phyloP scores from a whole-genome alignment of 2,329 filamentous ascomycete genomes.

The Trichophyton verrucosum region DNA sequence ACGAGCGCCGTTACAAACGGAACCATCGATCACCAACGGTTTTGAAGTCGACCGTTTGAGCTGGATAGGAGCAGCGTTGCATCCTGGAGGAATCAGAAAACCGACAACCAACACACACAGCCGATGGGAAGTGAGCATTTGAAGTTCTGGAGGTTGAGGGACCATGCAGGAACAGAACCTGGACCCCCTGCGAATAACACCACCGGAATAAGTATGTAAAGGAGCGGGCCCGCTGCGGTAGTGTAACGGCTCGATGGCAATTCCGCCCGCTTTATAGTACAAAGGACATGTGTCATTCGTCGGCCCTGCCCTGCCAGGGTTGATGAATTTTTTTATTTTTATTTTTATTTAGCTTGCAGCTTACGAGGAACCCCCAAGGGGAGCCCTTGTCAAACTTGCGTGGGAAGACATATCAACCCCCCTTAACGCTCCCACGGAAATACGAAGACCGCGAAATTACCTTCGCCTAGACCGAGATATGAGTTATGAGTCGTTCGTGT shows the following conservation, averaged over 20 bases:
- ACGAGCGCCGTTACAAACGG: not conserved
- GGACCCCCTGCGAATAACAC: not conserved
- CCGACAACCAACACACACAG: not conserved
- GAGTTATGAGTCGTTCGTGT: not conserved
- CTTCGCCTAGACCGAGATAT: not conserved
- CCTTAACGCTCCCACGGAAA: not conserved
- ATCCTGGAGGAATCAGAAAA: not conserved
- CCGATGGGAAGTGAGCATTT: not conserved
- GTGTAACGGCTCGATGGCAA: constrained; percentile 4
- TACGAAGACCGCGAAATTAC: not conserved
- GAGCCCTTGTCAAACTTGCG: not conserved
- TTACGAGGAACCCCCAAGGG: not conserved
- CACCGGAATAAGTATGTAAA: not conserved
- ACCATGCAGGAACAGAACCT: not conserved
- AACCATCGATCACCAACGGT: not conserved
- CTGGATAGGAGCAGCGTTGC: not conserved
- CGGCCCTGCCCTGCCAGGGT: not conserved
- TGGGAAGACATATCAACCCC: too few relatives aligned
- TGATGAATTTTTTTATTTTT: not conserved
- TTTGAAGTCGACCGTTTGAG: not conserved
- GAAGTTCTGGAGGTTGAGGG: not conserved
- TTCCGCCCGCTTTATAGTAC: not conserved
- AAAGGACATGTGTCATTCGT: constrained; percentile 1
- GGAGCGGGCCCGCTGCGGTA: constrained; percentile 2
- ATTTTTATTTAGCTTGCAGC: not conserved